phyloP scores from a whole-genome alignment of 2,329 filamentous ascomycete genomes.

The Dothidotthia symphoricarpi region DNA sequence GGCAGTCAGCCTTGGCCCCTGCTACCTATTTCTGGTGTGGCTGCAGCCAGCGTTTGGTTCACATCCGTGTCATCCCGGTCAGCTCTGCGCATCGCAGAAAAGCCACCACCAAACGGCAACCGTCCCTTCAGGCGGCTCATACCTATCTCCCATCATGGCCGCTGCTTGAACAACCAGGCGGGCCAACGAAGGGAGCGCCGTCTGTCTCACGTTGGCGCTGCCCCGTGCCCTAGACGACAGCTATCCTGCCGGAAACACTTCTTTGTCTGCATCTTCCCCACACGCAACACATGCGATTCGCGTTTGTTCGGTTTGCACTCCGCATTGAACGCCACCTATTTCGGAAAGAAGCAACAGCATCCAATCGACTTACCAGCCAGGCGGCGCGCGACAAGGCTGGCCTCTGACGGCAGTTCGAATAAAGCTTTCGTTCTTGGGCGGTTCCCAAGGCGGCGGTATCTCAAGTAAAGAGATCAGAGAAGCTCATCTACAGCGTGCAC shows the following conservation, averaged over 20 bases:
- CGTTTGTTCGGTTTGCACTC: conserved; percentile 19
- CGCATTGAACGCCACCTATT: conserved; percentile 9
- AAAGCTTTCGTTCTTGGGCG: no score
- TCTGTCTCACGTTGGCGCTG: conserved; percentile 23
- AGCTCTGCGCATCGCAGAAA: conserved; percentile 26
- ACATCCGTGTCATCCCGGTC: conserved; percentile 35
- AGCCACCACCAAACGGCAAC: conserved; percentile 21
- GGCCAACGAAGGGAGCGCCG: conserved; percentile 17
- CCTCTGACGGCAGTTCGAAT: background rate
- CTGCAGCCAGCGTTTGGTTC: conserved; percentile 40
- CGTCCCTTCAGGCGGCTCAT: conserved; percentile 23
- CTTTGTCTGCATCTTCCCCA: conserved; percentile 13
- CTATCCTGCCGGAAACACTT: conserved; percentile 6
- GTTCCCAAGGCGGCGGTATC: no score
- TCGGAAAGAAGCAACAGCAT: conserved; percentile 15
- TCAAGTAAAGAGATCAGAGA: no score
- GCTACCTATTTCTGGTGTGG: conserved; percentile 42
- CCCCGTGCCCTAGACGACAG: conserved; percentile 11
- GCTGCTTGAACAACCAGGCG: conserved; percentile 10
- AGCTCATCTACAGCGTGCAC: background rate
- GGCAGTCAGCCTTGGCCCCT: conserved; percentile 24
- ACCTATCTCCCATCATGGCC: conserved; percentile 11
- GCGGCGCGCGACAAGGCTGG: conserved; percentile 4
- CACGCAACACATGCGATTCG: conserved; percentile 15
- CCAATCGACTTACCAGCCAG: conserved; percentile 4